phyloP scores from a whole-genome alignment of 306 rosid genomes.

The Rubus parviflorus region DNA sequence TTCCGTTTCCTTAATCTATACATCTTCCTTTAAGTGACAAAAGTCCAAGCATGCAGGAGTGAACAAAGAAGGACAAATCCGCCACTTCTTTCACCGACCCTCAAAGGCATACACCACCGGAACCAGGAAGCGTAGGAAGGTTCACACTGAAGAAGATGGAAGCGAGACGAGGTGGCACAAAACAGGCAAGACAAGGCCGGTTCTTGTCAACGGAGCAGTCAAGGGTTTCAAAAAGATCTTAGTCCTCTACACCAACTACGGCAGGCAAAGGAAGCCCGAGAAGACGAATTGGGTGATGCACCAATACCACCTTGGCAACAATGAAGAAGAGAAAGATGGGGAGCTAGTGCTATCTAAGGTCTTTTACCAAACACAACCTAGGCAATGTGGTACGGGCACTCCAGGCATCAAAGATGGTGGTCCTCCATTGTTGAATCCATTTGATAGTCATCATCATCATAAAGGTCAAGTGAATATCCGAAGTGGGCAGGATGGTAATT shows the following conservation, averaged over 20 bases:
- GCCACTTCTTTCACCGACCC: conserved; percentile 90
- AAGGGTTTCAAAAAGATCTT: conserved; percentile 90
- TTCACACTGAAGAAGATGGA: conserved; percentile 75
- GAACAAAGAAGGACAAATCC: conserved; percentile 74
- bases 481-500: conserved; percentile 11
- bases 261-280: conserved; percentile 70
- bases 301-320: conserved; percentile 81
- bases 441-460: conserved; percentile 5
- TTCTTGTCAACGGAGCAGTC: conserved; percentile 34
- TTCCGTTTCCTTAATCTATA: background rate
- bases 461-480: conserved; percentile 14
- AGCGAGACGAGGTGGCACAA: conserved; percentile 98
- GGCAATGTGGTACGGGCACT: conserved; percentile 49
- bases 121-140: conserved; percentile 85
- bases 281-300: conserved; percentile 97
- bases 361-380: conserved; percentile 86
- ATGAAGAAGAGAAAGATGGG: conserved; percentile 89
- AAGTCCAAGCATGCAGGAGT: conserved; percentile 56
- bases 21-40: background rate
- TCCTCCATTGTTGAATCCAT: conserved; percentile 1
- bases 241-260: conserved; percentile 87
- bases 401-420: conserved; percentile 44
- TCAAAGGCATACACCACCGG: conserved; percentile 96
- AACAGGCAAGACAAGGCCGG: conserved; percentile 87
- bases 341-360: conserved; percentile 83